These are phyloP conservation scores for Talaromyces trachyspermus DNA, from an alignment of 495 filamentous ascomycete species.

Conservation along the genomic window DNA sequence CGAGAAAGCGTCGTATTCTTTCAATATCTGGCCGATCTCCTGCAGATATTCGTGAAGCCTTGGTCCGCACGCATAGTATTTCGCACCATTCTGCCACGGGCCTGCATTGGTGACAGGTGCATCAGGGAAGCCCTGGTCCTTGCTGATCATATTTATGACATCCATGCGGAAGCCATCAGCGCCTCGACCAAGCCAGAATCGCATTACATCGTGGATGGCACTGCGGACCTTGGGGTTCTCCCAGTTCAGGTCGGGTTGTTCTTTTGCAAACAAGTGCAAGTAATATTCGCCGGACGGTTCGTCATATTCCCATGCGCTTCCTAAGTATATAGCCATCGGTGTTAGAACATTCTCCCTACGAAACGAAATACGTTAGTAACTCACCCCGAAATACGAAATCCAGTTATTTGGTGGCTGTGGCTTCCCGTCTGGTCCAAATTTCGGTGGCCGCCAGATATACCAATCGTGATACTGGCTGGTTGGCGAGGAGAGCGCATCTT, in stretches of 20 bases:
- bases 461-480: constrained; percentile 50
- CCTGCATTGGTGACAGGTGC: constrained; percentile 41
- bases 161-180: constrained; percentile 57
- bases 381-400: constrained; percentile 1
- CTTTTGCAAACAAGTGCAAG: constrained; percentile 52
- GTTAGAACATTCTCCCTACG: not conserved
- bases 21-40: constrained; percentile 51
- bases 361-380: not conserved
- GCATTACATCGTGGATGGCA: constrained; percentile 56
- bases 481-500: constrained; percentile 44
- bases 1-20: constrained; percentile 50
- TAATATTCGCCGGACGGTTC: constrained; percentile 54
- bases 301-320: constrained; percentile 57
- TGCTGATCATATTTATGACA: constrained; percentile 55
- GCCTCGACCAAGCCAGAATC: constrained; percentile 59
- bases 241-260: constrained; percentile 69
- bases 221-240: constrained; percentile 48
- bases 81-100: constrained; percentile 7
- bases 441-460: constrained; percentile 55
- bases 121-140: constrained; percentile 47
- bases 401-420: constrained; percentile 56
- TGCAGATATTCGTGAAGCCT: constrained; percentile 53
- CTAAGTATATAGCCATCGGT: not conserved
- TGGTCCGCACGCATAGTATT: constrained; percentile 30
- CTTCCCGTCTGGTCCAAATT: constrained; percentile 36